These are phyloP conservation scores for Penicillium sclerotiorum DNA, from an alignment of 2,329 filamentous ascomycete genomes.

Conservation along the genomic window DNA sequence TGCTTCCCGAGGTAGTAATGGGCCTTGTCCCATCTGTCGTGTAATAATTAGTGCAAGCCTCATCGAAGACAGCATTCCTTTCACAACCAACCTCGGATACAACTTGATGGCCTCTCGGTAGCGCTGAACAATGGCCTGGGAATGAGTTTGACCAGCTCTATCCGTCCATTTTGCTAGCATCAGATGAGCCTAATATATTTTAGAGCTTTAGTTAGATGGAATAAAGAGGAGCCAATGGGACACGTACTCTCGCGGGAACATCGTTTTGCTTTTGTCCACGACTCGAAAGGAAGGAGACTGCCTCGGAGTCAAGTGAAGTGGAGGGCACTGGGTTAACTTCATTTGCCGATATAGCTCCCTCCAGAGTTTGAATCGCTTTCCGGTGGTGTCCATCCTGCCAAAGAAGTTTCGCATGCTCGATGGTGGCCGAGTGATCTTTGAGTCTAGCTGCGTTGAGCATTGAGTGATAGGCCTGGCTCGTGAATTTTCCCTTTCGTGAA, in stretches of 20 bases:
- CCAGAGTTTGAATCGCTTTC: constrained; percentile 89
- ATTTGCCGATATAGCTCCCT: constrained; percentile 80
- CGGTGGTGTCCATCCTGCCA: constrained; percentile 93
- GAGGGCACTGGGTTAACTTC: constrained; percentile 63
- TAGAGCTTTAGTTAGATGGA: background rate
- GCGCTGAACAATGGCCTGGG: constrained; percentile 73
- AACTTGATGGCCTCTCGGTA: constrained; percentile 72
- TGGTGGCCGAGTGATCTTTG: constrained; percentile 82
- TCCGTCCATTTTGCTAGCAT: constrained; percentile 97
- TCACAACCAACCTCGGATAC: constrained; percentile 34
- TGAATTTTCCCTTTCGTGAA: constrained; percentile 80
- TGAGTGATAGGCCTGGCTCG: constrained; percentile 88
- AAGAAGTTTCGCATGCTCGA: constrained; percentile 88
- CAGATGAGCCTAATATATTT: constrained; percentile 67
- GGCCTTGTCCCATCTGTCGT: constrained; percentile 82
- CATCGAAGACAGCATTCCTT: background rate
- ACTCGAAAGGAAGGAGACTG: constrained; percentile 41
- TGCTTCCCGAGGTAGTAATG: constrained; percentile 97
- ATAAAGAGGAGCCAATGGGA: too few relatives aligned
- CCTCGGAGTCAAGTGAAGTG: constrained; percentile 36
- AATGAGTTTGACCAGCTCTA: constrained; percentile 88
- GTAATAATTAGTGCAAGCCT: background rate
- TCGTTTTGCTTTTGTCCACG: constrained; percentile 54
- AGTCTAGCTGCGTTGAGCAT: constrained; percentile 85
- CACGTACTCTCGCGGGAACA: constrained; percentile 47